Evolutionary conservation across 805 yeast genomes (phyloP).

Genomic region (Ogataea glucozyma): DNA sequence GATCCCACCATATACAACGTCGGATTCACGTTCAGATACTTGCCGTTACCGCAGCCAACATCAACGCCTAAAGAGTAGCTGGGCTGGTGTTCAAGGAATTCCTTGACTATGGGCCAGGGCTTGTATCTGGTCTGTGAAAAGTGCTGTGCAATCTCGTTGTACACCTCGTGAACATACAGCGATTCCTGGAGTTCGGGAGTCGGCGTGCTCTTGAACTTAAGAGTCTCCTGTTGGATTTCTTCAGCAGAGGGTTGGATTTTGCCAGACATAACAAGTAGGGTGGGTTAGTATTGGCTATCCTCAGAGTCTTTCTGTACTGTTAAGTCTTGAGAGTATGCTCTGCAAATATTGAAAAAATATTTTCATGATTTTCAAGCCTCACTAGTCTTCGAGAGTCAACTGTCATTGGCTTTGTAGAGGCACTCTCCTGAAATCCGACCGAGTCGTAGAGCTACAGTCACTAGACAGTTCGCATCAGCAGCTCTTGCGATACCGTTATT

Average conservation of each 20-base stretch:
- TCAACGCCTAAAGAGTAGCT: slow-evolving; percentile 78
- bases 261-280: slow-evolving; percentile 35
- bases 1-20: slow-evolving; percentile 71
- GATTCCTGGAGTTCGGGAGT: slow-evolving; percentile 66
- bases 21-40: slow-evolving; percentile 73
- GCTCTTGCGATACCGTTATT: no score
- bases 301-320: not conserved
- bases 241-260: slow-evolving; percentile 33
- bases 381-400: no score
- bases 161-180: slow-evolving; percentile 84
- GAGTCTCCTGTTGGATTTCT: slow-evolving; percentile 31
- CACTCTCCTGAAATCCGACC: no score
- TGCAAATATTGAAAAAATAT: not conserved
- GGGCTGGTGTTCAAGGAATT: slow-evolving; percentile 52
- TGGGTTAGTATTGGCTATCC: not conserved
- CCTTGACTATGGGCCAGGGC: slow-evolving; percentile 96
- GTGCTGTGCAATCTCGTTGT: slow-evolving; percentile 89
- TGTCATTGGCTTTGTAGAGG: no score
- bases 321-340: no score
- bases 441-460: no score
- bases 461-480: no score
- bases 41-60: slow-evolving; percentile 97
- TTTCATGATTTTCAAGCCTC: no score
- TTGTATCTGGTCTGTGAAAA: slow-evolving; percentile 92
- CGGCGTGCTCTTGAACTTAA: slow-evolving; percentile 28